phyloP scores from a whole-genome alignment of 2,329 filamentous ascomycete genomes.

The Aspergillus costaricaensis region DNA sequence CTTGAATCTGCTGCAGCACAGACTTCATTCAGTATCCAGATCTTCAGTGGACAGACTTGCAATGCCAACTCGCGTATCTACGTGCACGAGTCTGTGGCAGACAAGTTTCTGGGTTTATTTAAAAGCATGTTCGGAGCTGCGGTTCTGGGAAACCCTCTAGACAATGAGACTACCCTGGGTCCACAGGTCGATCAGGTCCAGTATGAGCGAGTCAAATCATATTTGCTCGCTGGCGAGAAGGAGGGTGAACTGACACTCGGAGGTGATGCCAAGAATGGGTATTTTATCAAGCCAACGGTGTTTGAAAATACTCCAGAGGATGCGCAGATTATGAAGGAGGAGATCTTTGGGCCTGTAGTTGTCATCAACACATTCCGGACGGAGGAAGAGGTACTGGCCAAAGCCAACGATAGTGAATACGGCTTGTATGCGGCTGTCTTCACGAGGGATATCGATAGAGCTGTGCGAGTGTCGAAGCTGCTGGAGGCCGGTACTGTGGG shows the following conservation, averaged over 20 bases:
- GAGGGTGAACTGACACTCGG: conserved; percentile 65
- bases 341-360: conserved; percentile 49
- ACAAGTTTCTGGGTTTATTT: conserved; percentile 77
- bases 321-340: conserved; percentile 39
- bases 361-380: conserved; percentile 41
- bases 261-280: conserved; percentile 73
- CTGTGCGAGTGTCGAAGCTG: conserved; percentile 27
- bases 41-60: conserved; percentile 62
- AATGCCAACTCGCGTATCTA: conserved; percentile 69
- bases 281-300: conserved; percentile 88
- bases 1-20: conserved; percentile 49
- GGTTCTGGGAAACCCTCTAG: conserved; percentile 78
- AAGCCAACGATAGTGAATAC: conserved; percentile 52
- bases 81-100: conserved; percentile 81
- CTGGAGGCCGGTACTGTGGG: conserved; percentile 31
- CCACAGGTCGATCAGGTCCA: conserved; percentile 80
- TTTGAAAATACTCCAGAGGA: conserved; percentile 66
- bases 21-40: conserved; percentile 52
- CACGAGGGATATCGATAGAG: conserved; percentile 33
- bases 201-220: conserved; percentile 80
- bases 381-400: conserved; percentile 59
- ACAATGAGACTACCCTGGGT: conserved; percentile 75
- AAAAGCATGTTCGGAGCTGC: conserved; percentile 71
- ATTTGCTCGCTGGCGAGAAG: conserved; percentile 65
- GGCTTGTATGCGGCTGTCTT: conserved; percentile 35